Conservation (phyloP, 2,329 filamentous ascomycete genomes). For the Penicillium concentricum region DNA sequence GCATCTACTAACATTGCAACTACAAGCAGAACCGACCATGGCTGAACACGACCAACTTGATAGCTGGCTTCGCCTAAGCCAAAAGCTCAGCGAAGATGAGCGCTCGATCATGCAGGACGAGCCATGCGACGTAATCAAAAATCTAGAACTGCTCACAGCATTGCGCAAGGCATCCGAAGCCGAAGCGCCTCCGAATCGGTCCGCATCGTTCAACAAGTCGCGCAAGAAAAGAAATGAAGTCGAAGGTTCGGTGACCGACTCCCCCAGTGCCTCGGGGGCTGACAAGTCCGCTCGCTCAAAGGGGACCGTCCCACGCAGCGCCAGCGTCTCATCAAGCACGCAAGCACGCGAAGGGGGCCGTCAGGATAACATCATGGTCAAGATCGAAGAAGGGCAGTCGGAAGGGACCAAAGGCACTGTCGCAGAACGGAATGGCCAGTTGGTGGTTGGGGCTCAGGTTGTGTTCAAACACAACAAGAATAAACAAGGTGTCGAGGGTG, state of each 20-base stretch:
- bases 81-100: constrained; percentile 50
- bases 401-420: constrained; percentile 45
- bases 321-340: constrained; percentile 42
- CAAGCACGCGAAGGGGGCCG: constrained; percentile 39
- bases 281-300: constrained; percentile 49
- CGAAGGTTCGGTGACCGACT: constrained; percentile 46
- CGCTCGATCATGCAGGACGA: constrained; percentile 49
- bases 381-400: constrained; percentile 44
- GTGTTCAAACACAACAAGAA: constrained; percentile 54
- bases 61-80: constrained; percentile 46
- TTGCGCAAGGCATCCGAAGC: constrained; percentile 50
- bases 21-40: constrained; percentile 35
- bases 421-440: constrained; percentile 45
- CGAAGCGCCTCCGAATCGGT: constrained; percentile 42
- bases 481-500: constrained; percentile 51
- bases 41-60: constrained; percentile 47
- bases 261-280: constrained; percentile 44
- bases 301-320: constrained; percentile 39
- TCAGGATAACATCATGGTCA: constrained; percentile 39
- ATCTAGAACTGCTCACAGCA: constrained; percentile 49
- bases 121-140: constrained; percentile 52
- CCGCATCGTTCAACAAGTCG: constrained; percentile 41
- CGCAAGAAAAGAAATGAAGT: constrained; percentile 49
- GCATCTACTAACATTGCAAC: constrained; percentile 12
- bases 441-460: constrained; percentile 50